Conservation (phyloP, 306 rosid species). For the Quercus mongolica region DNA sequence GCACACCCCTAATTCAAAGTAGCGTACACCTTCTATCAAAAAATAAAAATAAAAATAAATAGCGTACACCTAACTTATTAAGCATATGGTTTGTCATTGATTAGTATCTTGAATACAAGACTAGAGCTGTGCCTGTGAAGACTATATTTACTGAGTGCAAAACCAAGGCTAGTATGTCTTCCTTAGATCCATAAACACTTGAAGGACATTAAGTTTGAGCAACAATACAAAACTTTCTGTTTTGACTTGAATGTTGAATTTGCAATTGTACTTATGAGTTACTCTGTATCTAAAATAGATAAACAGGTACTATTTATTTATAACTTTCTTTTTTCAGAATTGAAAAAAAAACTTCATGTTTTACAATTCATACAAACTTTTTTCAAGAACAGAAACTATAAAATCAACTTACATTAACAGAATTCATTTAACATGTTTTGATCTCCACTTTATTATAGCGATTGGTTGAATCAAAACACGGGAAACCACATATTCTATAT, state of each 20-base stretch:
- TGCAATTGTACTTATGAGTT: background rate
- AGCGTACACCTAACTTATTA: no score
- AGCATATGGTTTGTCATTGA: no score
- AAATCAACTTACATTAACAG: background rate
- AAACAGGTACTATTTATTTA: background rate
- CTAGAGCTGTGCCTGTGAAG: no score
- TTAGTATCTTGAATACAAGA: no score
- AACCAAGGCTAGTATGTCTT: no score
- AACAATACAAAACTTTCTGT: background rate
- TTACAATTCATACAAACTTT: background rate
- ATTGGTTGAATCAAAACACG: background rate
- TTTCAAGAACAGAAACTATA: background rate
- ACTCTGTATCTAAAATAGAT: background rate
- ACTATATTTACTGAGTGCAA: no score
- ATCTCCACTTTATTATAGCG: background rate
- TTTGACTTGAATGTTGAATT: background rate
- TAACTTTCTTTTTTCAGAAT: background rate
- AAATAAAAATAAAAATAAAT: no score
- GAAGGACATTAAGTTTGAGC: background rate
- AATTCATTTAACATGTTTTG: background rate
- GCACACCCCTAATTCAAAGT: no score
- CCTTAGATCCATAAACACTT: no score
- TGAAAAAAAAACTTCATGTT: background rate
- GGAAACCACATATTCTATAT: background rate
- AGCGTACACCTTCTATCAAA: no score